phyloP scores from a whole-genome alignment of 768 basidiomycete genomes.

The Cubamyces lactineus region DNA sequence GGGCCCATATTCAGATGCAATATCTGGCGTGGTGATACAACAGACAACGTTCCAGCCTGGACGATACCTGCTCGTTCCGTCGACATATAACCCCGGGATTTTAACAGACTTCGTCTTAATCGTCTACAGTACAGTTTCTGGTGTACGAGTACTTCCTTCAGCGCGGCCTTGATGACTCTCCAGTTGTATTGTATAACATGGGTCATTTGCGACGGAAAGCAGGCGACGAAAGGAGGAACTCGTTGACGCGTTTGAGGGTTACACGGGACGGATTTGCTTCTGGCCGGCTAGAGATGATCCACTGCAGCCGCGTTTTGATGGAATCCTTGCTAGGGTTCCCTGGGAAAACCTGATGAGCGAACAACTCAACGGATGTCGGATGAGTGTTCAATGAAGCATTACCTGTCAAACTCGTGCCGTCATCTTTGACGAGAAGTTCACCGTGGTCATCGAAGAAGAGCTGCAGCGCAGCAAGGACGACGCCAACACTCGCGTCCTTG shows the following conservation, averaged over 20 bases:
- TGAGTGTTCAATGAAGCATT: too few species aligned
- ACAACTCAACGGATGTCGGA: background rate
- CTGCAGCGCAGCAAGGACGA: conserved; percentile 61
- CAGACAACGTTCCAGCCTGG: conserved; percentile 56
- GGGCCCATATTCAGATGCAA: conserved; percentile 76
- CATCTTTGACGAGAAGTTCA: conserved; percentile 5
- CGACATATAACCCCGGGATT: conserved; percentile 67
- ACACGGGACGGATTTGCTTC: conserved; percentile 82
- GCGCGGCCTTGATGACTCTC: background rate
- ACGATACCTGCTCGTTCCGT: conserved; percentile 74
- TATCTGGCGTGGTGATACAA: conserved; percentile 71
- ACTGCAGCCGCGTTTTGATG: conserved; percentile 78
- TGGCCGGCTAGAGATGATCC: conserved; percentile 79
- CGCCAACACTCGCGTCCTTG: conserved; percentile 64
- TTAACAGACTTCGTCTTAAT: conserved; percentile 61
- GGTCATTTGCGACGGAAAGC: conserved; percentile 23
- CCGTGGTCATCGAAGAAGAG: conserved; percentile 62
- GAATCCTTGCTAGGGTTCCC: conserved; percentile 52
- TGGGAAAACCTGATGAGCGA: background rate
- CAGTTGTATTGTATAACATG: background rate
- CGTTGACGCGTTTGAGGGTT: conserved; percentile 80
- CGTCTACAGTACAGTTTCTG: conserved; percentile 44
- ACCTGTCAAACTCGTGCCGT: background rate
- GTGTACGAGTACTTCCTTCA: conserved; percentile 5
- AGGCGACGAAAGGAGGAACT: conserved; percentile 59